Conservation (phyloP, 2,329 filamentous ascomycete genomes). For the Bipolaris victoriae region DNA sequence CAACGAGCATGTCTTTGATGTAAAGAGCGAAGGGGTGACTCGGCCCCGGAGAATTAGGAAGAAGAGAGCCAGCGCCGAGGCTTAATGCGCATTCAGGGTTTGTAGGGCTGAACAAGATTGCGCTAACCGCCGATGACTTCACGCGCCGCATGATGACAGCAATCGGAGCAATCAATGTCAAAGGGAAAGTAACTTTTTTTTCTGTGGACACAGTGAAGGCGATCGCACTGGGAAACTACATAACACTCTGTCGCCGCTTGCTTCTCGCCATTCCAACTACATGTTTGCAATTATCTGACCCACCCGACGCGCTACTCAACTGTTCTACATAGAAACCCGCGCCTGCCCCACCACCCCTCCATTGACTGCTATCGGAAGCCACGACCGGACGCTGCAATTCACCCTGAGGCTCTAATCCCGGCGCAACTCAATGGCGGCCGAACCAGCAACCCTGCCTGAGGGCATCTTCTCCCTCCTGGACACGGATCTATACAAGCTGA, state of each 20-base stretch:
- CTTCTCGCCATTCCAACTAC: neutral
- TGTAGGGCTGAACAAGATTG: conserved; percentile 24
- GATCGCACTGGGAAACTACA: neutral
- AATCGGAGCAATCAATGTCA: conserved; percentile 3
- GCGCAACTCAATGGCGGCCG: conserved; percentile 30
- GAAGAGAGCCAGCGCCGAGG: conserved; percentile 11
- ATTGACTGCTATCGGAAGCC: conserved; percentile 21
- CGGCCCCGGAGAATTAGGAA: conserved; percentile 22
- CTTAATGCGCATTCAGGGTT: conserved; percentile 14
- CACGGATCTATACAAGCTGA: conserved; percentile 87
- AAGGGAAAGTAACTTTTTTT: neutral
- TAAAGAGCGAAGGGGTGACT: conserved; percentile 12
- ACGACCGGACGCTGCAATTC: conserved; percentile 15
- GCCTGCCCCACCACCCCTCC: conserved; percentile 41
- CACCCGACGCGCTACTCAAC: conserved; percentile 6
- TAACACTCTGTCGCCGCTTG: neutral
- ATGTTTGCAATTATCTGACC: conserved; percentile 1
- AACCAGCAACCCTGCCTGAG: conserved; percentile 41
- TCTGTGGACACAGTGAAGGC: neutral
- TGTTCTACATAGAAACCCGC: neutral
- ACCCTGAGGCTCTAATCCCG: conserved; percentile 2
- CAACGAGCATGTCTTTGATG: conserved; percentile 47
- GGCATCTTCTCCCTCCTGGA: conserved; percentile 56
- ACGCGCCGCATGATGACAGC: conserved; percentile 22
- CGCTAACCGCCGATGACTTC: conserved; percentile 21